Evolutionary conservation across 1,139 yeast species (phyloP).

Genomic region (Suhomyces chickasaworum): DNA sequence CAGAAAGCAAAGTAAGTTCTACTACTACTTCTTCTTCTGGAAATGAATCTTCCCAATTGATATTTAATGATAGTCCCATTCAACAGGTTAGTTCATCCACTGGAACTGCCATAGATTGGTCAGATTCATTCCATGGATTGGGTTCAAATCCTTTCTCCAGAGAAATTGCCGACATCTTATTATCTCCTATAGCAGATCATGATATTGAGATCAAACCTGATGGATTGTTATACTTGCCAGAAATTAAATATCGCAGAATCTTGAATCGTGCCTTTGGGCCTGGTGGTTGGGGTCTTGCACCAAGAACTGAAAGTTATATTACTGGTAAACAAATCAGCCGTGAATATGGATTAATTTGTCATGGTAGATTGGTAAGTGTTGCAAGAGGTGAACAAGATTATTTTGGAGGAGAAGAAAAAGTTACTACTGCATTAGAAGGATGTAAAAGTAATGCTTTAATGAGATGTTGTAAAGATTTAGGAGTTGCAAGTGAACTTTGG

Average conservation of each 20-base stretch:
- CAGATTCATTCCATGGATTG: constrained; percentile 77
- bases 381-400: constrained; percentile 97
- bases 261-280: constrained; percentile 93
- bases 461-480: constrained; percentile 97
- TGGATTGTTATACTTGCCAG: constrained; percentile 88
- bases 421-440: constrained; percentile 96
- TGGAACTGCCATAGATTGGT: constrained; percentile 56
- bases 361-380: constrained; percentile 85
- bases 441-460: constrained; percentile 95
- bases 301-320: constrained; percentile 81
- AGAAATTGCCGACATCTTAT: constrained; percentile 58
- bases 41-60: neutral
- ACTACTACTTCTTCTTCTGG: neutral
- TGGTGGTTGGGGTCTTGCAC: constrained; percentile 98
- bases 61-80: constrained; percentile 28
- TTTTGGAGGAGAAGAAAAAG: constrained; percentile 76
- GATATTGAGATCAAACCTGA: constrained; percentile 96
- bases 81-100: constrained; percentile 2
- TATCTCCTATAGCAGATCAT: constrained; percentile 58
- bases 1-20: neutral
- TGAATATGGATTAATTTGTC: constrained; percentile 85
- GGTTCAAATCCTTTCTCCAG: constrained; percentile 74
- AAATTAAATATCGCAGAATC: constrained; percentile 88
- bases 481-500: constrained; percentile 96
- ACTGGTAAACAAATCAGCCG: constrained; percentile 68